Base-by-base conservation (phyloP, 805 yeast species). In the Ogataea sp. region DNA sequence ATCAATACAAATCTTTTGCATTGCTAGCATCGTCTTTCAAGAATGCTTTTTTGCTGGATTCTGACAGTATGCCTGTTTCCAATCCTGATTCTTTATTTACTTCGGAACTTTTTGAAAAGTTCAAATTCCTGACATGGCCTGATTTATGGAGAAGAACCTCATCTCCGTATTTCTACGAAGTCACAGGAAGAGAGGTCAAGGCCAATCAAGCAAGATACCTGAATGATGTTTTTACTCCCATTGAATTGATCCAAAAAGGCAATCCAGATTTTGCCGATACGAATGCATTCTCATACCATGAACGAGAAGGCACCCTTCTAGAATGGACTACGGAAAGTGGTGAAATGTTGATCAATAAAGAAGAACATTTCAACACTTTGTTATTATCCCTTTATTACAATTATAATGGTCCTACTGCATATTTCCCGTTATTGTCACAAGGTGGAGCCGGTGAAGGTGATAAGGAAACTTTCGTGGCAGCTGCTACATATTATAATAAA, bases 81-180 rank as follows among this genome's bases (percentile, higher is more conserved):
- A 64, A 67, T 44, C 73, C 73, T 4, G 70, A 66, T 38, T 21
- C 30, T 6, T 40, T 64, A 7, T 56, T 63, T 21, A 40, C 44
- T 1, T 51, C 61, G 1, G 67, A 68, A 18, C 70, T 82, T 3
- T 80, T 67, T 53, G 42, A 48, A 23, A 53, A 61, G 13, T 57
- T 62, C 29, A 83, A 84, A 3, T 56, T 81, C 56, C 68, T 81
- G 25, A 66, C 78, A 2, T 81, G 88, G 88, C 89, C 88, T 1
- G 88, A 81, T 59, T 77, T 77, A 43, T 81, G 89, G 88, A 67
- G 75, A 49, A 67, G 89, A 43, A 73, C 83, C 4, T 75, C 84
- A 0, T 68, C 82, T 1, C 87, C 88, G 2, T 54, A 60, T 27
- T 71, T 71, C 46, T 81, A 78, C 53, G 60, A 70, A 8, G 24